Conservation (phyloP, 495 filamentous ascomycete species). For the Hypoxylon intermedium region DNA sequence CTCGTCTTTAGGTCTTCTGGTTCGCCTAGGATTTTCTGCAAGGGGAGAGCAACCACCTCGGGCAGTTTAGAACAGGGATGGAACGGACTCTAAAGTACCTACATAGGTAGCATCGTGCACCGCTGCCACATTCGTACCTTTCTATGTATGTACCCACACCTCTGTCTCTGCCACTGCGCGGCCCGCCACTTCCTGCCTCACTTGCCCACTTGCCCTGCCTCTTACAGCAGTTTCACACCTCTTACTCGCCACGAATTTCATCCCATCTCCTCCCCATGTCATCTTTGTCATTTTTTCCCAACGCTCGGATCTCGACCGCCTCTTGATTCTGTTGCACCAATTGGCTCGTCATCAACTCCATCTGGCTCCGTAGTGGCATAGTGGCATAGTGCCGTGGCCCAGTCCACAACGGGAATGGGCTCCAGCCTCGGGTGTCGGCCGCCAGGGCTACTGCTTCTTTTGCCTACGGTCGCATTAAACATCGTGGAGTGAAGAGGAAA, state of each 20-base stretch:
- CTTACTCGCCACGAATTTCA: slow-evolving; percentile 16
- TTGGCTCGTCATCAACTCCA: slow-evolving; percentile 18
- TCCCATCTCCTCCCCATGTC: slow-evolving; percentile 11
- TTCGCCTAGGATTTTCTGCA: slow-evolving; percentile 26
- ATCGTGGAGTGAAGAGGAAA: not conserved
- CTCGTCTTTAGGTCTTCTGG: not conserved
- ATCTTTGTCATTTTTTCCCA: not conserved
- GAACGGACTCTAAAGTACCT: slow-evolving; percentile 32
- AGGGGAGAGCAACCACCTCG: slow-evolving; percentile 27
- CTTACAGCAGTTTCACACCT: slow-evolving; percentile 2
- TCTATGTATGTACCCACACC: not conserved
- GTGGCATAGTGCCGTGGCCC: not conserved
- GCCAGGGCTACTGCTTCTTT: not conserved
- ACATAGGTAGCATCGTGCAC: slow-evolving; percentile 6
- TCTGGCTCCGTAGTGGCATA: not conserved
- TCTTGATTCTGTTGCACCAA: slow-evolving; percentile 13
- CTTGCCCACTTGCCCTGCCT: slow-evolving; percentile 7
- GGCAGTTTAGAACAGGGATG: slow-evolving; percentile 29
- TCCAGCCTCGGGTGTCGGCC: not conserved
- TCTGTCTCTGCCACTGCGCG: slow-evolving; percentile 5
- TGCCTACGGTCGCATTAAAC: slow-evolving; percentile 7
- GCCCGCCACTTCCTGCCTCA: slow-evolving; percentile 20
- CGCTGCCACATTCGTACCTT: not conserved
- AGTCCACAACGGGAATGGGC: slow-evolving; percentile 17
- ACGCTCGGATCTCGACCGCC: slow-evolving; percentile 27